Base-by-base conservation (phyloP, 805 yeast genomes). In the Yarrowia osloensis region DNA sequence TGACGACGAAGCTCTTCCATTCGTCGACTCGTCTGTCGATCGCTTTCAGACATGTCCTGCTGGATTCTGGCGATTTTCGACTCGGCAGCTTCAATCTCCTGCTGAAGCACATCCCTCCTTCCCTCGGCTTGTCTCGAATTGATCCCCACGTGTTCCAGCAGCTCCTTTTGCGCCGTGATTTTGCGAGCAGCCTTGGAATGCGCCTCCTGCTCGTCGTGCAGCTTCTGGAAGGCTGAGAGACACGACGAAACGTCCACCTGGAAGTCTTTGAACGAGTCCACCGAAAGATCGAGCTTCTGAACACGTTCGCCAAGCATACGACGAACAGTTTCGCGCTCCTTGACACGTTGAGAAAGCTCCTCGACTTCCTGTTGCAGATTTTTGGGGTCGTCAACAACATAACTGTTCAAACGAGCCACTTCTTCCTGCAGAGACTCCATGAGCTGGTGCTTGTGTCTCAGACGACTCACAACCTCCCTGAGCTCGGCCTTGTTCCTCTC, bases 201-300 rank as follows among this genome's bases (percentile, higher is more conserved):
- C 2, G 42, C 54, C 17, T 31, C 54, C 47, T 44, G 66, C 33
- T 61, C 54, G 8, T 61, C 54, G 13, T 21, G 24, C 19, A 44
- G 33, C 24, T 61, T 46, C 31, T 46, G 52, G 33, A 61, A 44
- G 3, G 54, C 66, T 3, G 54, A 13, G 3, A 61, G 15, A 35
- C 66, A 61, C 24, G 66, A 61, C 15, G 31, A n/a, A 9, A 61
- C 52, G 54, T 61, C 66, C 22, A 61, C 66, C 31, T 61, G 54
- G 21, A 61, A 61, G 42, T 44, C 52, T 15, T 44, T 61, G 54
- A 61, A 61, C 24, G 66, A 31, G 21, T 61, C 66, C 33, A 61
- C 54, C 12, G 66, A 61, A 24, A 61, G 4, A 12, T 61, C 54
- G 21, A 61, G 54, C 22, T 61, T 61, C 33, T 61, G 66, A 7